Evolutionary conservation across 495 filamentous ascomycete genomes (phyloP), one percentile per base, ranked within the genome.

Genomic region (Penicillium lividum): DNA sequence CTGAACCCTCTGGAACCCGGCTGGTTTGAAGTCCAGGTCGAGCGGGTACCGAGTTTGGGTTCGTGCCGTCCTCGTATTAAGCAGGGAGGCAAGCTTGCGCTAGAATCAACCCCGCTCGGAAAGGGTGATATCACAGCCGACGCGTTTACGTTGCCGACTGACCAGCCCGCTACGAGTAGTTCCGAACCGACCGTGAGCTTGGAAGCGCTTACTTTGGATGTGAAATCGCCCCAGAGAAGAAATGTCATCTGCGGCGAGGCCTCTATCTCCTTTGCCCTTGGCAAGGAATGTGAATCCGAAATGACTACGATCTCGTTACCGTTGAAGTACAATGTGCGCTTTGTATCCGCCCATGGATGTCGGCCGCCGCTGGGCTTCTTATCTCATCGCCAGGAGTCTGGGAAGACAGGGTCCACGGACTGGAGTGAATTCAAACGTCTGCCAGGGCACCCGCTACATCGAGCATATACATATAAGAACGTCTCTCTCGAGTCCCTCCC

Each of bases 321-420:
- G 4, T 66, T 90, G 51, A 68, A 67, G n/a, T 80, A 87, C 61
- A 85, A 89, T 59, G 80, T 87, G 43, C 80, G 82, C 60, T 89
- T 89, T 65, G 75, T 89, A 44, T 86, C 87, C 7, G 82, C 83
- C 0, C 83, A 87, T 54, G 84, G 84, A 47, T 90, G 87, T 47
- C 80, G 80, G 5, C 79, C 83, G 6, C 85, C 86, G 2, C 73
- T 72, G 7, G 78, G 73, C 0, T 56, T 66, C 29, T 59, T 71
- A 15, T 59, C 59, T 5, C 60, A 61, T 22, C 61, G 59, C 16
- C 53, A 55, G 15, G 50, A 49, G 0, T 8, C 53, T 25, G 31
- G 25, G 22, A 8, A 9, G 7, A 8, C 30, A 34, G 7, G 44
- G 16, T 18, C 30, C 2, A 15, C 31, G 10, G 31, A 49, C 9